Conservation (phyloP, 768 basidiomycete genomes). For the Pholiota microspora region DNA sequence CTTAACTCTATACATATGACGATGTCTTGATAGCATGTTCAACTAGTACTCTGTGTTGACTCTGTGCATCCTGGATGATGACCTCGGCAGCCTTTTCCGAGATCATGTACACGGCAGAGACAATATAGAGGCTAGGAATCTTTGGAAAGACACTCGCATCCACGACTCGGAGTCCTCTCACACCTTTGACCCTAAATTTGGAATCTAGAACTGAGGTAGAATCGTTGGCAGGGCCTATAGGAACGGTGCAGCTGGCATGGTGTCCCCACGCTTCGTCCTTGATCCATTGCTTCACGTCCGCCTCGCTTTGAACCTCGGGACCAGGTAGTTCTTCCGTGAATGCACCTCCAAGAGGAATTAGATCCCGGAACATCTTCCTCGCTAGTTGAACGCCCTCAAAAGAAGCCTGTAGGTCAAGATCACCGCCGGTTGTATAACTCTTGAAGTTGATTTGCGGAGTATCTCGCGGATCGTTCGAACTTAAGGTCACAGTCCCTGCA, state of each 20-base stretch:
- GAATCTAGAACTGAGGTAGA: conserved; percentile 1
- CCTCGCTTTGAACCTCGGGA: conserved; percentile 1
- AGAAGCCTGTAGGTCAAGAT: conserved; percentile 1
- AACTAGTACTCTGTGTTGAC: no score
- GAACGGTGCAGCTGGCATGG: conserved; percentile 4
- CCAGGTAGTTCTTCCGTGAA: conserved; percentile 3
- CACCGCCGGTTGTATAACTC: conserved; percentile 1
- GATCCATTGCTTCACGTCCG: conserved; percentile 5
- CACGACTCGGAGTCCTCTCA: conserved; percentile 3
- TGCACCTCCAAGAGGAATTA: not conserved
- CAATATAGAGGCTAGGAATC: conserved; percentile 3
- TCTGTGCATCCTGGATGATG: conserved; percentile 4
- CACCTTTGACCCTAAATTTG: conserved; percentile 1
- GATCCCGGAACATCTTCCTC: conserved; percentile 2
- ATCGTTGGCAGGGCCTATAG: conserved; percentile 2
- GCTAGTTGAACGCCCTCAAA: conserved; percentile 2
- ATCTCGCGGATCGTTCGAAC: conserved; percentile 2
- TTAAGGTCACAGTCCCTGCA: conserved; percentile 1
- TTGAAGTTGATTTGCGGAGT: conserved; percentile 5
- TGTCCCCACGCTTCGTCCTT: conserved; percentile 6
- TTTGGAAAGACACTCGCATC: conserved; percentile 6
- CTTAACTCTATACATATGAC: no score
- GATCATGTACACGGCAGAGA: conserved; percentile 4
- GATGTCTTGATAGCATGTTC: no score
- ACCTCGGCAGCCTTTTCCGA: conserved; percentile 3